Percentiles rank a stretch among this genome's conserved stretches.
Evolutionary conservation across 2,329 filamentous ascomycete genomes (phyloP).

Genomic region (Fusarium duplospermum): DNA sequence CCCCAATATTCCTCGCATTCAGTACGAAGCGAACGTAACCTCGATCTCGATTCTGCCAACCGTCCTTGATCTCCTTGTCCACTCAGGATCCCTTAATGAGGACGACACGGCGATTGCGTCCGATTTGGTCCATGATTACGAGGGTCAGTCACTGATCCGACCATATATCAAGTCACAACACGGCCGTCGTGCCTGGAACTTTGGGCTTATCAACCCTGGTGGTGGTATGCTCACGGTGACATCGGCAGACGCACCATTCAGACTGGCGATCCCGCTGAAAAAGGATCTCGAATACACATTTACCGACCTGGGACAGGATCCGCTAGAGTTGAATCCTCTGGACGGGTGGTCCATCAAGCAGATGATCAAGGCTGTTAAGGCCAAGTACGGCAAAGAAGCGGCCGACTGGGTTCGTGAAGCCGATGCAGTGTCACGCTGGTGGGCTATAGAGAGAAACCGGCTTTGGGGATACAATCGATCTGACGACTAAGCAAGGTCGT

Average conservation of each 20-base stretch:
- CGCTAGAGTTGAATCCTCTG: constrained; percentile 42
- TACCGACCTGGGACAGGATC: constrained; percentile 45
- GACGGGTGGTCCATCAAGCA: constrained; percentile 42
- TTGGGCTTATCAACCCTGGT: constrained; percentile 49
- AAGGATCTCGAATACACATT: constrained; percentile 49
- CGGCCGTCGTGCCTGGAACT: constrained; percentile 47
- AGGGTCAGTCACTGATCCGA: constrained; percentile 49
- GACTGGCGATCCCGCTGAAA: constrained; percentile 47
- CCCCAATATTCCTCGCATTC: constrained; percentile 45
- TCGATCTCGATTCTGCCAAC: constrained; percentile 49
- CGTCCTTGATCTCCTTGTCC: constrained; percentile 48
- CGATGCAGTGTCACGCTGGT: constrained; percentile 36
- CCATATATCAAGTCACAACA: constrained; percentile 35
- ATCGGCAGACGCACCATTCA: constrained; percentile 47
- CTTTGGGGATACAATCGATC: constrained; percentile 36
- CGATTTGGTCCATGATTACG: constrained; percentile 47
- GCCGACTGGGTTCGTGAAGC: constrained; percentile 45
- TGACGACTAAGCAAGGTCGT: constrained; percentile 14
- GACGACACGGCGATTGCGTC: constrained; percentile 38
- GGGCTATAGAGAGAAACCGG: constrained; percentile 33
- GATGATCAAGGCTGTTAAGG: constrained; percentile 39
- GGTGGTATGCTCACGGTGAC: constrained; percentile 48
- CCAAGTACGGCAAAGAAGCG: constrained; percentile 32
- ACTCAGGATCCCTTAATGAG: constrained; percentile 45
- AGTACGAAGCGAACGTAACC: constrained; percentile 46